Conservation (phyloP, 345 rosid species). For the Arabidopsis suecica region DNA sequence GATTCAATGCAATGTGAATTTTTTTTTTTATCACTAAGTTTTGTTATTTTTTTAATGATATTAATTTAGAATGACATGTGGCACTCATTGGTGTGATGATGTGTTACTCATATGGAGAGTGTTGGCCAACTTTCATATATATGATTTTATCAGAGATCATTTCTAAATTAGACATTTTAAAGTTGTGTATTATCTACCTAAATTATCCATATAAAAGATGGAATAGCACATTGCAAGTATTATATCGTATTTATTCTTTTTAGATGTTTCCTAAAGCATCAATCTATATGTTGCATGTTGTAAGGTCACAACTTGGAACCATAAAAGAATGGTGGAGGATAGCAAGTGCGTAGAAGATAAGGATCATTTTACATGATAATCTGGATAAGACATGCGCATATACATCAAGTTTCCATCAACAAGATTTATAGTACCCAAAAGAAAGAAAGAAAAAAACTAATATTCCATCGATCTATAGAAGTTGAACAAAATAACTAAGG, state of each 20-base stretch:
- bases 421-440: background rate
- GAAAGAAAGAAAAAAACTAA: background rate
- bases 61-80: no score
- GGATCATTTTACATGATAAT: slow-evolving; percentile 17
- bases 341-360: slow-evolving; percentile 34
- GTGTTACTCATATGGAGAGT: no score
- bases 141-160: background rate
- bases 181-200: background rate
- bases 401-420: slow-evolving; percentile 17
- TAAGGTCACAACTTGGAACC: slow-evolving; percentile 26
- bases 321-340: slow-evolving; percentile 44
- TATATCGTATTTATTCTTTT: slow-evolving; percentile 22
- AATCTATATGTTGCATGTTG: slow-evolving; percentile 29
- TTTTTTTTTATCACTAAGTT: no score
- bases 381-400: slow-evolving; percentile 18
- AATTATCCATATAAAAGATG: slow-evolving; percentile 14
- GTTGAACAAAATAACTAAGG: slow-evolving; percentile 38
- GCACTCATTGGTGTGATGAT: no score
- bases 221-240: slow-evolving; percentile 11
- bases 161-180: background rate
- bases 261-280: slow-evolving; percentile 16
- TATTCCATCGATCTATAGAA: slow-evolving; percentile 4
- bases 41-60: no score
- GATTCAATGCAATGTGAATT: no score
- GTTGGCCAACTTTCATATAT: no score